Evolutionary conservation across 176 grass and related monocot genomes (phyloP), one percentile per base, ranked within the genome.

Genomic region (Alopecurus myosuroides): DNA sequence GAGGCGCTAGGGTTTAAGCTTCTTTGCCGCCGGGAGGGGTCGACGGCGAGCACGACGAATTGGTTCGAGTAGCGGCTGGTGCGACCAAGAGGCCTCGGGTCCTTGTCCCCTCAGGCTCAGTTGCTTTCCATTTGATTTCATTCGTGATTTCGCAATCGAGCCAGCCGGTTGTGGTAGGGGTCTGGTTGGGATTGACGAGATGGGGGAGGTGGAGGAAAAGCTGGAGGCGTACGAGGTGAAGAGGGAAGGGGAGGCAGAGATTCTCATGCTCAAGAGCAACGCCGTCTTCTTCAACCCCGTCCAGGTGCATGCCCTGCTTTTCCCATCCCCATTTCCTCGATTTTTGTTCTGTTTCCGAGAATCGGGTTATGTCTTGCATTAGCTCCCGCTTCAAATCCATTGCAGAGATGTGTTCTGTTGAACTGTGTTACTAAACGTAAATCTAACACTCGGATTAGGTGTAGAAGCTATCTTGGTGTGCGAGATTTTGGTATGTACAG

Each of bases 231-330:
- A 92, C 26, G 78, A 91, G 30, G 81, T 99, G 28, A 86, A 86
- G 77, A 94, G 73, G 78, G 97, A 99, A 77, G 97, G 97, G 18
- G 97, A 99, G 71, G 97, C 97, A 3, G 89, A 99, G 82, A 99
- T 99, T 44, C 90, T 96, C 34, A 81, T 94, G 84, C 86, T 89
- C 51, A 90, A 77, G 56, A 92, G 76, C 42, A 96, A 94, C 84
- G 84, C 83, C 35, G 97, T 99, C 66, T 96, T 99, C 88, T 98
- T 79, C 75, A 96, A 98, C 71, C 92, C 92, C 26, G 89, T 94
- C 7, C 97, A 98, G 93, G 97, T 97, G 31, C 31, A 10, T 36
- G 64, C 64, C 33, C 17, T 67, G 33, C 17, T 37, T 67, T 67
- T 3, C 19, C 17, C 18, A 8, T 36, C 31, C 64, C 33, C 33